Evolutionary conservation across 208 protist species (phyloP).

Genomic region (Crithidia sp.): DNA sequence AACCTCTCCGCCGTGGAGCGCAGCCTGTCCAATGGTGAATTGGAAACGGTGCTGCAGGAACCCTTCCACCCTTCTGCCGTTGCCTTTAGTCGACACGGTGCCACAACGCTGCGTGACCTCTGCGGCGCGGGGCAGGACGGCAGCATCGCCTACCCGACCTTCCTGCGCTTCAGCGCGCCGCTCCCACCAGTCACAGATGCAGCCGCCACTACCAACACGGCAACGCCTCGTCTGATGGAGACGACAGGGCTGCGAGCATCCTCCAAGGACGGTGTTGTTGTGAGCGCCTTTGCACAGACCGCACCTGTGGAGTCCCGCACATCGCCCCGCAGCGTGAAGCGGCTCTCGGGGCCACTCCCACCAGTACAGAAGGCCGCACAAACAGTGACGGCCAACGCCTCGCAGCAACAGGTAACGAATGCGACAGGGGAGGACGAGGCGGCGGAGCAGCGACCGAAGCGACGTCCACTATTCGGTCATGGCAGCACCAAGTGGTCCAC

Average conservation of each 20-base stretch:
- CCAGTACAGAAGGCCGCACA: no score
- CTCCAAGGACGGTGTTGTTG: no score
- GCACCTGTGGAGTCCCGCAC: neutral
- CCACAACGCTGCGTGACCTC: conserved; percentile 16
- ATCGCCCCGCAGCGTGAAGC: neutral
- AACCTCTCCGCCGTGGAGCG: conserved; percentile 10
- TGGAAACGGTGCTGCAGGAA: conserved; percentile 36
- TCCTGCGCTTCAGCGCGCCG: conserved; percentile 28
- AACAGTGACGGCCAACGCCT: no score
- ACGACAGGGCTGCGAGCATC: no score
- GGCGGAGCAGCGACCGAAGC: neutral
- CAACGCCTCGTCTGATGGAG: neutral
- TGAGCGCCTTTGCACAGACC: conserved; percentile 8
- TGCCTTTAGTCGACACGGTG: neutral
- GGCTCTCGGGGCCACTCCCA: no score
- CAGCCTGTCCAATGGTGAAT: neutral
- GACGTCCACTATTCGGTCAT: conserved; percentile 12
- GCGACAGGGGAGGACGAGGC: no score
- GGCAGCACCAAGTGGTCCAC: neutral
- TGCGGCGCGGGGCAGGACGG: neutral
- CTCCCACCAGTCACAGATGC: neutral
- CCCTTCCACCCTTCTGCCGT: conserved; percentile 7
- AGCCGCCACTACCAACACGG: neutral
- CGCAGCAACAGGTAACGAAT: no score
- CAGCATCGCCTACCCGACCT: conserved; percentile 6